These are phyloP conservation scores for Olyra latifolia DNA, from an alignment of 176 grass and related monocot species.

Conservation along the genomic window DNA sequence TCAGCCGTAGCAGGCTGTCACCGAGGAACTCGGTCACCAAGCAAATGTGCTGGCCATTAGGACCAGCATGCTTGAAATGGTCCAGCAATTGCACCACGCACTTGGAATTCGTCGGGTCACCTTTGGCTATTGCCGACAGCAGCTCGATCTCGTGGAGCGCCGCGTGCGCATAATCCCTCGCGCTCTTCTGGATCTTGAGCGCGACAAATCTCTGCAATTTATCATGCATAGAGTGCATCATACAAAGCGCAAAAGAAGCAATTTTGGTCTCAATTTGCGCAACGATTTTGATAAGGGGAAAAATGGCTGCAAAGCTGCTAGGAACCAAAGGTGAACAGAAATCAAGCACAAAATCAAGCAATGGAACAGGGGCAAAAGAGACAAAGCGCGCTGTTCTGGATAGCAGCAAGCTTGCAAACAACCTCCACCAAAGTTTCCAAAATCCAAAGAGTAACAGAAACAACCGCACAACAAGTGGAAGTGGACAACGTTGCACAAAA, in stretches of 20 bases:
- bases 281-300: neutral
- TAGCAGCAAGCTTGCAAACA: slow-evolving; percentile 21
- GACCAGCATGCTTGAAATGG: slow-evolving; percentile 89
- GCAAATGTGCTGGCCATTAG: slow-evolving; percentile 78
- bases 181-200: slow-evolving; percentile 96
- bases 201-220: slow-evolving; percentile 74
- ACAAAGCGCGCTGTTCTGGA: slow-evolving; percentile 6
- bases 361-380: slow-evolving; percentile 33
- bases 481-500: neutral
- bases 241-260: neutral
- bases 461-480: neutral
- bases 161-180: slow-evolving; percentile 74
- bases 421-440: slow-evolving; percentile 1
- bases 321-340: neutral
- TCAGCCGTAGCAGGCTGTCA: slow-evolving; percentile 76
- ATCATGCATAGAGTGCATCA: neutral
- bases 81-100: slow-evolving; percentile 64
- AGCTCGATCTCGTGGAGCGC: slow-evolving; percentile 85
- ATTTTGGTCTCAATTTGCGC: neutral
- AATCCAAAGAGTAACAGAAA: neutral
- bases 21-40: slow-evolving; percentile 78
- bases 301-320: neutral
- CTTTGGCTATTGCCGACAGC: slow-evolving; percentile 63
- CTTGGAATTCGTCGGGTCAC: slow-evolving; percentile 73
- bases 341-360: neutral